phyloP scores from a whole-genome alignment of 2,329 filamentous ascomycete genomes.

The Pyrenophora seminiperda region DNA sequence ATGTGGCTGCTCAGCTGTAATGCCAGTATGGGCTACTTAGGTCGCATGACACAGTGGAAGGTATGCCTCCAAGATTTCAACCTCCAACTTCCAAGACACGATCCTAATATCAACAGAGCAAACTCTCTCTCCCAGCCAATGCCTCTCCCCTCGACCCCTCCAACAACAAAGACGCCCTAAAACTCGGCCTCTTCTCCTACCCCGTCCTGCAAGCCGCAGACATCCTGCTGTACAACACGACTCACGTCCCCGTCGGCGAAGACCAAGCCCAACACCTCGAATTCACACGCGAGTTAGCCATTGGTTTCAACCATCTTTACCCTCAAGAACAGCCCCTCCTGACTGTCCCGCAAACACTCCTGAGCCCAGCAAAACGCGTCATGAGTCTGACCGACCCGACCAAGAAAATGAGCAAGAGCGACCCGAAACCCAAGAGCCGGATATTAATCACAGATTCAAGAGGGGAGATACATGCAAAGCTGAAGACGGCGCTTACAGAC shows the following conservation, averaged over 20 bases:
- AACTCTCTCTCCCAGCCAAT: constrained; percentile 68
- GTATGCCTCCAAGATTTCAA: constrained; percentile 52
- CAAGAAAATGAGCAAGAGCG: constrained; percentile 94
- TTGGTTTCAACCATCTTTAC: constrained; percentile 86
- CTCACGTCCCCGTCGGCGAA: constrained; percentile 94
- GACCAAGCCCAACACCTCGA: constrained; percentile 95
- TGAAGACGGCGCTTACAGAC: constrained; percentile 79
- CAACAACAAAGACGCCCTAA: constrained; percentile 64
- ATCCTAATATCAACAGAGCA: constrained; percentile 55
- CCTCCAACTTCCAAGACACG: background rate
- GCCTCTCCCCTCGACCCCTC: constrained; percentile 60
- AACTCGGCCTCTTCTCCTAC: constrained; percentile 92
- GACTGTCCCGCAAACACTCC: constrained; percentile 34
- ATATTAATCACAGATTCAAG: constrained; percentile 80
- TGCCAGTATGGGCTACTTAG: constrained; percentile 90
- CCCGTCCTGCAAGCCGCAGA: constrained; percentile 95
- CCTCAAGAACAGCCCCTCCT: constrained; percentile 33
- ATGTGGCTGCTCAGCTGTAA: constrained; percentile 97
- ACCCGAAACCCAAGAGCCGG: constrained; percentile 70
- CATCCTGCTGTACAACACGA: constrained; percentile 82
- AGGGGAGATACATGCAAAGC: constrained; percentile 68
- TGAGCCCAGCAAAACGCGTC: constrained; percentile 73
- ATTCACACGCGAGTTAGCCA: constrained; percentile 83
- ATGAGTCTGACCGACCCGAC: constrained; percentile 84
- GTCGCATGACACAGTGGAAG: constrained; percentile 99